Evolutionary conservation across 306 rosid species (phyloP), one percentile per base, ranked within the genome.

Genomic region (Astragalus membranaceus): DNA sequence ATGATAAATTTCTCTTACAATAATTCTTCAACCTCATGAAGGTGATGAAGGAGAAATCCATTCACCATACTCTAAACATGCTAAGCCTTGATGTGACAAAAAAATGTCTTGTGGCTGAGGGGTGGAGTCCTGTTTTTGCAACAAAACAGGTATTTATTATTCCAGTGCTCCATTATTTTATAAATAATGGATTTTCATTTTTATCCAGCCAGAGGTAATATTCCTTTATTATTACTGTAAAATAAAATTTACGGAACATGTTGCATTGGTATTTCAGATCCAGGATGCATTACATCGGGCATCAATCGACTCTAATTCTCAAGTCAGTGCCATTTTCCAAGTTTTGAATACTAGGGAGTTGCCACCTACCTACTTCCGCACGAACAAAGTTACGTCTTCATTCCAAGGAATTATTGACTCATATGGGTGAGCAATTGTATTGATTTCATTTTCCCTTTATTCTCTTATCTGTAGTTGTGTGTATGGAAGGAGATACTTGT

Each of bases 41-140:
- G 98, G 98, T 79, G 86, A 88, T 87, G 82, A 93, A 88, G 85
- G 98, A 93, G 81, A 93, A 93, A 77, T 89, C 97, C 53, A 72
- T 90, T 76, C 78, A 93, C 84, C 98, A 93, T 75, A 89, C 86
- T 60, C 83, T 93, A 58, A 88, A 93, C 86, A 93, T 93, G 98
- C 88, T 93, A 64, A 93, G 98, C 78, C 88, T 90, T 75, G 98
- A 93, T 73, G 98, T 93, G 72, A 90, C 98, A 0, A 93, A 87
- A 83, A 90, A 93, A 74, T 93, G 98, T 85, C 90, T 93, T 8
- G 98, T 93, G 61, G 98, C 84, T 59, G 98, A 93, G 83, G 97
- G 97, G 51, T 93, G 98, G 98, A 85, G 97, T 84, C 98, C 98
- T 56, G 67, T 87, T 77, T 87, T 87, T 85, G 97, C 90, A 42